phyloP scores from a whole-genome alignment of 139 green algal genomes.

The Desmodesmus armatus region DNA sequence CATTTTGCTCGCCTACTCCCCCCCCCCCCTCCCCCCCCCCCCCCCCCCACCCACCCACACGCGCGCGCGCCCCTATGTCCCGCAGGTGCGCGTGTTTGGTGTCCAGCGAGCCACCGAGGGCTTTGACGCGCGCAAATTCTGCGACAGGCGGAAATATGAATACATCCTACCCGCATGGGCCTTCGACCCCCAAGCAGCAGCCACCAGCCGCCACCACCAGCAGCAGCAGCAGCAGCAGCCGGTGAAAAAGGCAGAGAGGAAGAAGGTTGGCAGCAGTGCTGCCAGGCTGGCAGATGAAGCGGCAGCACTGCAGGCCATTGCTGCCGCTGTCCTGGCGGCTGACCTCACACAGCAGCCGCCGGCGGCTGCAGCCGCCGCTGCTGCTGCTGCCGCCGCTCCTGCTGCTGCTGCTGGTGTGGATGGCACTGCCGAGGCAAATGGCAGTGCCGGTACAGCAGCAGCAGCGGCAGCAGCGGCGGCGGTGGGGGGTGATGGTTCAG shows the following conservation, averaged over 20 bases:
- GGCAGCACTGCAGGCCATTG: background rate
- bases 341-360: background rate
- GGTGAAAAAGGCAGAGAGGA: background rate
- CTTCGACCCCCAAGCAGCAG: slow-evolving; percentile 73
- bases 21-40: too few species aligned
- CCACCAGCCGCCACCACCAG: slow-evolving; percentile 13
- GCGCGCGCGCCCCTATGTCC: too few species aligned
- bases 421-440: background rate
- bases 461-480: background rate
- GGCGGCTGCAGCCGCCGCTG: background rate
- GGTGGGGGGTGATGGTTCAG: background rate
- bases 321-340: background rate
- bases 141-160: slow-evolving; percentile 90
- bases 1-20: too few species aligned
- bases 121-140: slow-evolving; percentile 87
- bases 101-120: slow-evolving; percentile 70
- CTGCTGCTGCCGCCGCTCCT: background rate
- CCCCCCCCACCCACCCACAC: too few species aligned
- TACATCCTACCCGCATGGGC: slow-evolving; percentile 92
- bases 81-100: slow-evolving; percentile 79
- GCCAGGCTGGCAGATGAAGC: background rate
- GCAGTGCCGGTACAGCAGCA: background rate
- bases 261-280: background rate
- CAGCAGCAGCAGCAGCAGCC: slow-evolving; percentile 35
- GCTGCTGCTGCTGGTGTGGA: slow-evolving; percentile 1